Percentiles rank a stretch among this genome's conserved stretches.
phyloP scores from a whole-genome alignment of 78 protist genomes.

The Dictyostelium capitatum region DNA sequence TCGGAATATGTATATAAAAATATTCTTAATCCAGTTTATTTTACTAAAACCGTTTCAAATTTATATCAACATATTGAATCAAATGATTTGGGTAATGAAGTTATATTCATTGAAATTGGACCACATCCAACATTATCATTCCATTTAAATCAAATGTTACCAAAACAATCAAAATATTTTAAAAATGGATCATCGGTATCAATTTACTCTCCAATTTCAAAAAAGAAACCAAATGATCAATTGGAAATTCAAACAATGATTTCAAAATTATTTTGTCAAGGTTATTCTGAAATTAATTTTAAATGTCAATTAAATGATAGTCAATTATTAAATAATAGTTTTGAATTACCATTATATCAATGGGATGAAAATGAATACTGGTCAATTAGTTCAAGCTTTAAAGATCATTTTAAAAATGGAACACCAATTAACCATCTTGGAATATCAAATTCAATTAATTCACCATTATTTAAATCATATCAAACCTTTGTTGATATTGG shows the following conservation, averaged over 20 bases:
- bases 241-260: not conserved
- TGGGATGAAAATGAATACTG: slow-evolving; percentile 7
- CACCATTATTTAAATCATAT: not conserved
- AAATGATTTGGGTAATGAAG: not conserved
- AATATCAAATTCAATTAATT: not conserved
- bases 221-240: not conserved
- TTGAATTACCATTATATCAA: slow-evolving; percentile 11
- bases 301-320: too few species aligned
- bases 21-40: not conserved
- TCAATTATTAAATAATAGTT: not conserved
- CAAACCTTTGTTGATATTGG: not conserved
- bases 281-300: too few species aligned
- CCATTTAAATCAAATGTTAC: not conserved
- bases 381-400: not conserved
- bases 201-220: not conserved
- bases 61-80: not conserved
- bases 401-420: not conserved
- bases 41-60: not conserved
- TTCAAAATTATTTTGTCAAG: too few species aligned
- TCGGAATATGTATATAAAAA: not conserved
- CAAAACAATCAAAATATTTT: not conserved
- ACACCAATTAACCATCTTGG: slow-evolving; percentile 1
- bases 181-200: not conserved
- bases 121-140: slow-evolving; percentile 66
- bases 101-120: slow-evolving; percentile 16